Base-by-base conservation (phyloP, 768 basidiomycete species). In the Boletus insuetus region DNA sequence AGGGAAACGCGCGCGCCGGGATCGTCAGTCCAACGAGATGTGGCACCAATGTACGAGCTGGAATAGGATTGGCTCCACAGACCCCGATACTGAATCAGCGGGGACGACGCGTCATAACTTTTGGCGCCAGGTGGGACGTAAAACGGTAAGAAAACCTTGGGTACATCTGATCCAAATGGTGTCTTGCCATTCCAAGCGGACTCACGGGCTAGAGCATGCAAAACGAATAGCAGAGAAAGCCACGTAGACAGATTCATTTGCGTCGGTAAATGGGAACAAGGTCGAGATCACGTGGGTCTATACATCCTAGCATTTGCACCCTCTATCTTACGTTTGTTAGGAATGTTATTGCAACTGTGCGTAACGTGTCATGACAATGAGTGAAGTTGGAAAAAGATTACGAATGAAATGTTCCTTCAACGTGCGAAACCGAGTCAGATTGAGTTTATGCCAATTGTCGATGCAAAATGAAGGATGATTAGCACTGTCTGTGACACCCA, bases 81-180 rank as follows among this genome's bases (percentile, higher is more conserved):
- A 8, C 86, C 85, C 35, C 77, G 76, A 60, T 85, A 89, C 29
- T 76, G 77, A 20, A 91, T 67, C n/a, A 87, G 65, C 20, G 83
- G 85, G 26, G 87, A 90, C 34, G 78, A 74, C 1, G 88, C 88
- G 65, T 86, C 83, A 57, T 87, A 87, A 60, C 79, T 75, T 76
- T 82, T 86, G 7, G 87, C 78, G 29, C 89, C 88, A 13, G 82
- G 80, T 53, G 89, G 84, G 67, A 88, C 84, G 64, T 85, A 91
- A 74, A 82, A 91, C 0, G 88, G 85, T 3, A 78, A 77, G 71
- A 90, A 90, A 4, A 68, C 49, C 1, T 73, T 62, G 17, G 75
- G 75, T 41, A 67, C 71, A 13, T 70, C 75, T 17, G 85, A 79
- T 16, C 75, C 82, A 19, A 79, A 76, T 1, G 64, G 69, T 7